These are phyloP conservation scores for Termitomyces sp. DNA, from an alignment of 768 basidiomycete genomes.

Conservation along the genomic window DNA sequence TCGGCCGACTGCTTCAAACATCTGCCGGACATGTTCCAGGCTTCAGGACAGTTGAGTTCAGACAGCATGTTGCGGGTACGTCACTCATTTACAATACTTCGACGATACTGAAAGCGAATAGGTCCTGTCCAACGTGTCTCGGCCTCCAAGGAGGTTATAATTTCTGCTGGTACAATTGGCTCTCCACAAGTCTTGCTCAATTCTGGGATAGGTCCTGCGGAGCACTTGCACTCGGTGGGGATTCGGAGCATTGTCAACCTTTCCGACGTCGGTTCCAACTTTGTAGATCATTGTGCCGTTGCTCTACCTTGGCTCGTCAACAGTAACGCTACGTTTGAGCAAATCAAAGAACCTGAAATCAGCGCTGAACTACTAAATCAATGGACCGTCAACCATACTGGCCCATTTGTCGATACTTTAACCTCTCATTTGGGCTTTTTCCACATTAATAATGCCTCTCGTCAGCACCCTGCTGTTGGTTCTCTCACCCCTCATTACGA, in stretches of 20 bases:
- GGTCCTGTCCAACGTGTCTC: conserved; percentile 10
- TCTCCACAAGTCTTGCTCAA: conserved; percentile 24
- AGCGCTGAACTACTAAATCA: conserved; percentile 12
- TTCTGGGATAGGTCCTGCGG: conserved; percentile 16
- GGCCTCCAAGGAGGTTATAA: conserved; percentile 27
- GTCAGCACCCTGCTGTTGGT: conserved; percentile 28
- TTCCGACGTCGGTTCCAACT: conserved; percentile 21
- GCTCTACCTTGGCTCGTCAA: conserved; percentile 9
- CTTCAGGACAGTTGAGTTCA: conserved; percentile 14
- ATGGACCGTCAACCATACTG: conserved; percentile 23
- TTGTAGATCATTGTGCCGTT: conserved; percentile 20
- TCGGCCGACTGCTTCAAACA: conserved; percentile 19
- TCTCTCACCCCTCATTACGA: conserved; percentile 28
- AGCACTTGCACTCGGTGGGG: conserved; percentile 6
- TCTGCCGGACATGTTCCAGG: conserved; percentile 2
- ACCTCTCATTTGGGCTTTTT: conserved; percentile 23
- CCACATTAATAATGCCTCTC: conserved; percentile 21
- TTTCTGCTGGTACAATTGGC: conserved; percentile 26
- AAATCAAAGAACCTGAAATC: conserved; percentile 9
- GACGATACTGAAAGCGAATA: background rate
- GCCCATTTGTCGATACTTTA: conserved; percentile 22
- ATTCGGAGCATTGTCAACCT: conserved; percentile 16
- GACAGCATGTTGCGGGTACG: background rate
- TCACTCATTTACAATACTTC: background rate
- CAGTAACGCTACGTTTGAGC: conserved; percentile 18